Evolutionary conservation across 2,329 filamentous ascomycete species (phyloP).

Genomic region (Clathrospora elynae): DNA sequence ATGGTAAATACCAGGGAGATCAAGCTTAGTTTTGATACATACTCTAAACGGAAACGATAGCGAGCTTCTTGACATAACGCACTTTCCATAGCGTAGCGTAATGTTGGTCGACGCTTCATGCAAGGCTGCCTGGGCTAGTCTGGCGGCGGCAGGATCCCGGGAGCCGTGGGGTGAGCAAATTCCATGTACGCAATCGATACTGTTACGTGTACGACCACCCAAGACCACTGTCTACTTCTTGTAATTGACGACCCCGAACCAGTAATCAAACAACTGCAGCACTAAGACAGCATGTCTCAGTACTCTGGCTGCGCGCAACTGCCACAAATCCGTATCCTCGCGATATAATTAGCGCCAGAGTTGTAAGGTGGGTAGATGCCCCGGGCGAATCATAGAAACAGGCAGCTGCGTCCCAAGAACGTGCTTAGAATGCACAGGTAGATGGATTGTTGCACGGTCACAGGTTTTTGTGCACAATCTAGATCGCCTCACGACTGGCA

Average conservation of each 20-base stretch:
- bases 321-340: constrained; percentile 11
- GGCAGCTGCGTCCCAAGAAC: constrained; percentile 8
- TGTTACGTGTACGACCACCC: constrained; percentile 11
- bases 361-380: not conserved
- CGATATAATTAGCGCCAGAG: constrained; percentile 4
- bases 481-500: constrained; percentile 26
- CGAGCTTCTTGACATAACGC: constrained; percentile 5
- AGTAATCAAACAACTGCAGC: constrained; percentile 9
- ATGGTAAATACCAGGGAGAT: constrained; percentile 12
- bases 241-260: not conserved
- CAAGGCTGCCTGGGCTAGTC: constrained; percentile 24
- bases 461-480: constrained; percentile 24
- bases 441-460: constrained; percentile 33
- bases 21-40: constrained; percentile 24
- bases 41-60: constrained; percentile 5
- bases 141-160: constrained; percentile 4
- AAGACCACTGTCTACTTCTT: constrained; percentile 2
- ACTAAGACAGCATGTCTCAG: constrained; percentile 6
- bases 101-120: constrained; percentile 9
- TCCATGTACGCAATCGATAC: constrained; percentile 32
- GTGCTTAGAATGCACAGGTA: constrained; percentile 19
- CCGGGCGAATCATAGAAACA: not conserved
- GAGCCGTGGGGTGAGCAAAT: constrained; percentile 18
- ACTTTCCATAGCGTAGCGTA: constrained; percentile 1
- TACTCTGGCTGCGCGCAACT: constrained; percentile 5